A percentile compares a stretch with the other conserved stretches of the same genome.
These are phyloP conservation scores for Wilcoxina mikolae DNA, from an alignment of 495 filamentous ascomycete genomes.

Conservation along the genomic window DNA sequence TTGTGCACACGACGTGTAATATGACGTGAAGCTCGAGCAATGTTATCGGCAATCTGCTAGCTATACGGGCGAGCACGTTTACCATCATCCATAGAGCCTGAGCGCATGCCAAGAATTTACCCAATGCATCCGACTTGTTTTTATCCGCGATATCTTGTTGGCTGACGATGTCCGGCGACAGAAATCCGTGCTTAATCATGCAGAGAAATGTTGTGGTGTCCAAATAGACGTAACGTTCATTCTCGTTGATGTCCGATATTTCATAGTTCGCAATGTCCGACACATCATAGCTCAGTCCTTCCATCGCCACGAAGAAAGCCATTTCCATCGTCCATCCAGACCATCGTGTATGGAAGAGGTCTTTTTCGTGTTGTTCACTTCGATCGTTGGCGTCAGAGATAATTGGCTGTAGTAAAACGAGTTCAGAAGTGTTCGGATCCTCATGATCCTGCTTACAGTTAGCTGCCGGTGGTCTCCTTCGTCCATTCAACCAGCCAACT, in stretches of 20 bases:
- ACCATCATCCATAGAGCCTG: too few relatives aligned
- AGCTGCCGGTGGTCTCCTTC: not conserved
- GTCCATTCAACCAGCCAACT: not conserved
- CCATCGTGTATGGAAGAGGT: not conserved
- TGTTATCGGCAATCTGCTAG: too few relatives aligned
- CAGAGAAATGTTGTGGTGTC: not conserved
- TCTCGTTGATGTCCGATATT: not conserved
- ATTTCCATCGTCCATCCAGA: not conserved
- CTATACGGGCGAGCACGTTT: too few relatives aligned
- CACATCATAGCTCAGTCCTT: not conserved
- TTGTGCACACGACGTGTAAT: too few relatives aligned
- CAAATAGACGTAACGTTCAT: not conserved
- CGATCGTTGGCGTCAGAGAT: too few relatives aligned
- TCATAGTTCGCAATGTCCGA: not conserved
- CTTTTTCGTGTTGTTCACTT: too few relatives aligned
- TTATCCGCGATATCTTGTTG: not conserved
- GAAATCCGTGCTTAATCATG: not conserved
- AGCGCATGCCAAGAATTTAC: too few relatives aligned
- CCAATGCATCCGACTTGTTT: too few relatives aligned
- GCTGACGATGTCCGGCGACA: not conserved
- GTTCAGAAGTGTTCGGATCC: not conserved
- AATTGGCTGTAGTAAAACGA: not conserved
- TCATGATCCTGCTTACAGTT: not conserved
- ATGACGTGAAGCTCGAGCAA: too few relatives aligned
- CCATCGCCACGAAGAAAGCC: not conserved